Evolutionary conservation across 192 early-diverging fungal species (phyloP).

Genomic region (Coemansia sp.): DNA sequence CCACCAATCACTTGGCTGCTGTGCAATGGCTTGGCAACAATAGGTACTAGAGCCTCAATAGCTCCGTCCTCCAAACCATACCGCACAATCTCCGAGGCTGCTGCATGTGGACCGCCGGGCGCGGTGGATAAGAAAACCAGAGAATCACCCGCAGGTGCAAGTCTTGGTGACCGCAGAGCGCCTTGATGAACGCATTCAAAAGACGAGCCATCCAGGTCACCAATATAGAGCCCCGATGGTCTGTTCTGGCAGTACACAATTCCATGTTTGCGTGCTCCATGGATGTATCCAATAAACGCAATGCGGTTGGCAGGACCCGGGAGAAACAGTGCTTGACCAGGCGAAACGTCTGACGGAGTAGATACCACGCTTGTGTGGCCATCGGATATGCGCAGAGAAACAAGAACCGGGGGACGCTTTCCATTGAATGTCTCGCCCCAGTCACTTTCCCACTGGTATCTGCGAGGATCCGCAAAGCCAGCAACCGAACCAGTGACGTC

Average conservation of each 20-base stretch:
- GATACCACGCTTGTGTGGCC: constrained; percentile 25
- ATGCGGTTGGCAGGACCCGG: constrained; percentile 34
- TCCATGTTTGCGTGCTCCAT: constrained; percentile 56
- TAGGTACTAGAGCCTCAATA: constrained; percentile 17
- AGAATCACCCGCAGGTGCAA: constrained; percentile 51
- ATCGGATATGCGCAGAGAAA: constrained; percentile 52
- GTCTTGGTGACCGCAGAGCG: constrained; percentile 59
- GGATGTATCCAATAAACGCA: constrained; percentile 65
- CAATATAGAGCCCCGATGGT: constrained; percentile 54
- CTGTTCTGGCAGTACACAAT: constrained; percentile 69
- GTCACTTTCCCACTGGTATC: constrained; percentile 56
- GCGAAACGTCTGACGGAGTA: constrained; percentile 22
- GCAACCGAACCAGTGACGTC: constrained; percentile 37
- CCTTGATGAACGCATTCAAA: constrained; percentile 28
- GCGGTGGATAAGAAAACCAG: constrained; percentile 62
- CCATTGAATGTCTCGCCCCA: constrained; percentile 71
- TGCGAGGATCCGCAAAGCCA: constrained; percentile 33
- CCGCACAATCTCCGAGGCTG: constrained; percentile 52
- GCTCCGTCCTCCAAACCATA: constrained; percentile 23
- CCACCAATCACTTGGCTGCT: constrained; percentile 10
- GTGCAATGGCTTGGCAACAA: constrained; percentile 12
- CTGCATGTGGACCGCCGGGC: constrained; percentile 66
- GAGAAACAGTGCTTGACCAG: constrained; percentile 52
- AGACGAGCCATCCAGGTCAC: constrained; percentile 32
- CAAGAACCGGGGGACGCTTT: constrained; percentile 54